Conservation (phyloP, 768 basidiomycete genomes). For the Lentinula edodes region DNA sequence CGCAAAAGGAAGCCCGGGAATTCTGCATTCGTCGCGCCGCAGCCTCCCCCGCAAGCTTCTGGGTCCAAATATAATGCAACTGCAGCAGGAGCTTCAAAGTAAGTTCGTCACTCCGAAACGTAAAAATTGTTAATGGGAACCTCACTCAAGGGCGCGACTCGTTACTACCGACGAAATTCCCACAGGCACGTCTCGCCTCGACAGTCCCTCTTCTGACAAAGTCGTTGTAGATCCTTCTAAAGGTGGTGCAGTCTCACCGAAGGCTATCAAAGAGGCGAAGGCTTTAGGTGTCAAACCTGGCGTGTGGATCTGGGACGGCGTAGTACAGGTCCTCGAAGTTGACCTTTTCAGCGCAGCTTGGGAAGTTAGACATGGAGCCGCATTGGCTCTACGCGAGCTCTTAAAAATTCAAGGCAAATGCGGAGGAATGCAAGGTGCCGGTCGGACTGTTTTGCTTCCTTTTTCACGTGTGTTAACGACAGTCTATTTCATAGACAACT, state of each 20-base stretch:
- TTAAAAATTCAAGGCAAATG: slow-evolving; percentile 77
- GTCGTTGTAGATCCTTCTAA: slow-evolving; percentile 76
- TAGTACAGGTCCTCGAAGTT: slow-evolving; percentile 73
- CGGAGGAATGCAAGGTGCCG: slow-evolving; percentile 75
- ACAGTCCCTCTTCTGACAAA: slow-evolving; percentile 59
- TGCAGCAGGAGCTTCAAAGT: slow-evolving; percentile 52
- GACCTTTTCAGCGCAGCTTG: slow-evolving; percentile 82
- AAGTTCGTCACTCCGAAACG: slow-evolving; percentile 16
- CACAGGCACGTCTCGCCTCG: slow-evolving; percentile 45
- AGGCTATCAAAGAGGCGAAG: slow-evolving; percentile 69
- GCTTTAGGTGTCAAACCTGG: slow-evolving; percentile 73
- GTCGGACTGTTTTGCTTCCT: neutral
- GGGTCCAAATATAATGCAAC: slow-evolving; percentile 60
- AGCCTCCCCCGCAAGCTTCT: slow-evolving; percentile 56
- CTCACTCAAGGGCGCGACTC: slow-evolving; percentile 56
- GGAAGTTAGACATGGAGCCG: slow-evolving; percentile 93
- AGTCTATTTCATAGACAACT: slow-evolving; percentile 34
- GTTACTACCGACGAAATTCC: slow-evolving; percentile 58
- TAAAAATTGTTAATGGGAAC: neutral
- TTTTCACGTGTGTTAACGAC: neutral
- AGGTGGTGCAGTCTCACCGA: slow-evolving; percentile 80
- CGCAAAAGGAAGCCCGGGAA: slow-evolving; percentile 89
- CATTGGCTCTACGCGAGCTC: slow-evolving; percentile 85
- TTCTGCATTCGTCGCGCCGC: slow-evolving; percentile 73
- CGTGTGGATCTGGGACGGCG: slow-evolving; percentile 83